Evolutionary conservation across 768 basidiomycete species (phyloP).

Genomic region (Lactarius hengduanensis): DNA sequence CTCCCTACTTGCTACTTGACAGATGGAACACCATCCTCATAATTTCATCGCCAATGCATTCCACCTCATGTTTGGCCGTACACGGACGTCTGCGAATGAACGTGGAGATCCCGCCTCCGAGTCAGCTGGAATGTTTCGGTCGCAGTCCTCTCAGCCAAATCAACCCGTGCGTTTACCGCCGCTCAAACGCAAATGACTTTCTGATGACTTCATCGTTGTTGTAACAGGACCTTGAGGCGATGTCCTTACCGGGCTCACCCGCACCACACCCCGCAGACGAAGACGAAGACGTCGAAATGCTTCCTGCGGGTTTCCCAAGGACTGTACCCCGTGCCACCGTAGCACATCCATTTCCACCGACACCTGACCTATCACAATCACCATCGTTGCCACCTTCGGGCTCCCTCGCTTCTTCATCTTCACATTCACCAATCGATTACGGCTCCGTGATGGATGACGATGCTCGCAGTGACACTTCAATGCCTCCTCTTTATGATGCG

Average conservation of each 20-base stretch:
- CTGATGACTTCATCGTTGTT: conserved; percentile 11
- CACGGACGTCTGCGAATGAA: conserved; percentile 9
- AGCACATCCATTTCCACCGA: background rate
- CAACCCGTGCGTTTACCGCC: conserved; percentile 6
- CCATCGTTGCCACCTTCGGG: conserved; percentile 6
- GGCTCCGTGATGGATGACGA: conserved; percentile 10
- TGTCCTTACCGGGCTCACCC: background rate
- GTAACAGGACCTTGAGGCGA: background rate
- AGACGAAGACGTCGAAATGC: conserved; percentile 20
- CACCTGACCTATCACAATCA: conserved; percentile 9
- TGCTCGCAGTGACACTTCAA: conserved; percentile 22
- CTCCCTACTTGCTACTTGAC: background rate
- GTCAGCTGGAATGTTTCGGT: background rate
- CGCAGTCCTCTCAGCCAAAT: conserved; percentile 1
- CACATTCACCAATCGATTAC: background rate
- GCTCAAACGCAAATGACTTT: conserved; percentile 8
- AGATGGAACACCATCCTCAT: conserved; percentile 17
- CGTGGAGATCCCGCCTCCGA: conserved; percentile 4
- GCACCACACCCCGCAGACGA: conserved; percentile 6
- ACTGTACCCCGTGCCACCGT: background rate
- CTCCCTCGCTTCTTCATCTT: conserved; percentile 4
- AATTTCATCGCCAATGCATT: conserved; percentile 7
- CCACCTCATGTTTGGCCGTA: conserved; percentile 17
- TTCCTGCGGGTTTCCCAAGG: background rate
- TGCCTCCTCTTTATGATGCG: conserved; percentile 21